phyloP scores from a whole-genome alignment of 2,329 filamentous ascomycete genomes.

The Microdochium nivale region DNA sequence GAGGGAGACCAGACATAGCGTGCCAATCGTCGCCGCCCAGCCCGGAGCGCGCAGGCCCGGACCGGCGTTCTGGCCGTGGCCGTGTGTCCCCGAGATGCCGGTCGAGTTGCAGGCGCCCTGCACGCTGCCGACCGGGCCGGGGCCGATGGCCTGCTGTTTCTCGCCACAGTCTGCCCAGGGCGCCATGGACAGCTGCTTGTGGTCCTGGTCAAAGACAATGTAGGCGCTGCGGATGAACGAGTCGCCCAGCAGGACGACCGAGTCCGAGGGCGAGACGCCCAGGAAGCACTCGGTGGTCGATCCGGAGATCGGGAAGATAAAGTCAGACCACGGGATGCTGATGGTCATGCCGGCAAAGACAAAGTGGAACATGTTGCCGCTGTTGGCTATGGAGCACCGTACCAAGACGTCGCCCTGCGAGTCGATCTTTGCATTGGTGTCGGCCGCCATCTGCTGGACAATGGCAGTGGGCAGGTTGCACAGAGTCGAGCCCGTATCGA shows the following conservation, averaged over 20 bases:
- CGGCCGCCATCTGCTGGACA: conserved; percentile 32
- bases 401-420: conserved; percentile 33
- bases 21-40: neutral
- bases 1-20: neutral
- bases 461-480: conserved; percentile 55
- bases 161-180: conserved; percentile 28
- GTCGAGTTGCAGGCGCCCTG: neutral
- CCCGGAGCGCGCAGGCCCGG: neutral
- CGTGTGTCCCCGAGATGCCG: neutral
- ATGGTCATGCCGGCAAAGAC: conserved; percentile 8
- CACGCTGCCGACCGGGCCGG: conserved; percentile 21
- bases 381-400: conserved; percentile 27
- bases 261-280: conserved; percentile 6
- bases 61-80: neutral
- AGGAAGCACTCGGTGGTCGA: conserved; percentile 4
- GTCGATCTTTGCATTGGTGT: conserved; percentile 37
- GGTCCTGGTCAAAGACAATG: conserved; percentile 32
- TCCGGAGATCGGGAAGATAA: conserved; percentile 4
- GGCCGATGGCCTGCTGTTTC: conserved; percentile 25
- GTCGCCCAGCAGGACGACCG: conserved; percentile 27
- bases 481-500: conserved; percentile 33
- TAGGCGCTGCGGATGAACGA: conserved; percentile 36
- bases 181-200: conserved; percentile 26
- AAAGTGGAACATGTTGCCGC: conserved; percentile 35
- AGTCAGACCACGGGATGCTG: conserved; percentile 8